Evolutionary conservation across 352 stramenopile genomes (phyloP), one percentile per base, ranked within the genome.

Genomic region (Plasmopara halstedii): DNA sequence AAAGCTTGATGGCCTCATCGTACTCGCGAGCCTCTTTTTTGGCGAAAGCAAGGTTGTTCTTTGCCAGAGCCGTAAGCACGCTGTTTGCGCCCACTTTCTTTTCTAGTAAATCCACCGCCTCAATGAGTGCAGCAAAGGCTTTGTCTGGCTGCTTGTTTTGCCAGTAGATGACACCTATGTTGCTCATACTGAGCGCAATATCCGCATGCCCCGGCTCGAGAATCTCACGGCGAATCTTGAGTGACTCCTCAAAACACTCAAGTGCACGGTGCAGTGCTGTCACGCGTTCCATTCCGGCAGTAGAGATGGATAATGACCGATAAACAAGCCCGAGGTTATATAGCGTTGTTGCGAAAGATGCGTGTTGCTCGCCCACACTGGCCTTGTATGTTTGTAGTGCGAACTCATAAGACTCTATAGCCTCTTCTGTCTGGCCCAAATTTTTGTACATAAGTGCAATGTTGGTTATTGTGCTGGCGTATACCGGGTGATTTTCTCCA

Each of bases 401-500:
- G 43, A 70, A 82, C 59, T 89, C 76, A 66, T 92, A 92, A 49
- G 78, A 64, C 57, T 84, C 76, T 40, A 92, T 65, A 8, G 81
- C 78, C 29, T 88, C 70, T 23, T 87, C 73, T 45, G 73, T 68
- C 56, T 85, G 67, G 7, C 78, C 79, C 53, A 86, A 27, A 53
- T 85, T 89, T 66, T 92, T 92, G 64, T 92, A 83, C 78, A 92
- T 90, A 40, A 92, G 74, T 18, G 81, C 81, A 33, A 92, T 87
- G 55, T 92, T 90, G 46, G 78, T 88, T 42, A 92, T 73, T 31
- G 81, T 90, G 43, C 81, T 90, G 8, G 81, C 81, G 32, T 83
- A 92, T 18, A 92, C 81, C 0, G 81, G 76, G 39, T 92, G 81
- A 23, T 64, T 66, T 50, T 88, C 72, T 36, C 81, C 81, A 40